Conservation (phyloP, 106 monocot genomes). For the Iris macrosiphon region DNA sequence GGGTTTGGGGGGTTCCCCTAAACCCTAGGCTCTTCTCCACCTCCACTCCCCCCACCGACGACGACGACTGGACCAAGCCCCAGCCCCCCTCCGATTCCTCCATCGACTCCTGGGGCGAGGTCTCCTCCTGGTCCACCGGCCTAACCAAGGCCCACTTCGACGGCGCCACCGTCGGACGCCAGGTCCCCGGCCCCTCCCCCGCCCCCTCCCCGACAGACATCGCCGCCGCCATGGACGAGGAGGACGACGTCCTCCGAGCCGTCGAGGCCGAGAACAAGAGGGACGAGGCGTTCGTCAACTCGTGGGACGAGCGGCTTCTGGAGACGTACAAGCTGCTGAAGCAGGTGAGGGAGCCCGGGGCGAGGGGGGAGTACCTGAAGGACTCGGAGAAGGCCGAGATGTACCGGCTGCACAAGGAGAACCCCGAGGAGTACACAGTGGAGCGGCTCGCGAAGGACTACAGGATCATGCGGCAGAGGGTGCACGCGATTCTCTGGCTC, state of each 20-base stretch:
- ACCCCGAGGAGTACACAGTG: constrained; percentile 60
- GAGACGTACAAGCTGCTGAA: constrained; percentile 67
- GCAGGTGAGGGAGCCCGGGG: constrained; percentile 93
- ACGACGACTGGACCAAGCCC: constrained; percentile 9
- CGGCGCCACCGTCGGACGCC: constrained; percentile 48
- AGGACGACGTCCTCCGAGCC: constrained; percentile 34
- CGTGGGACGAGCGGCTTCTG: constrained; percentile 54
- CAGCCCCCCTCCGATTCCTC: neutral
- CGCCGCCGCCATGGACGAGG: constrained; percentile 36
- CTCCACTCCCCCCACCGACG: constrained; percentile 1
- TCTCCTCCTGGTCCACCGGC: constrained; percentile 83
- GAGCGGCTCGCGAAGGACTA: constrained; percentile 87
- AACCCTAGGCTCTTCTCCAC: too few relatives aligned
- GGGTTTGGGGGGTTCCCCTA: neutral
- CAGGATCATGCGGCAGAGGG: constrained; percentile 83
- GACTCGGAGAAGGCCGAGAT: constrained; percentile 96
- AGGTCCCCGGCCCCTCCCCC: neutral
- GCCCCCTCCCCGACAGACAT: constrained; percentile 3
- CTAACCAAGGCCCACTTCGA: constrained; percentile 77
- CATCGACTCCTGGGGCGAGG: constrained; percentile 55
- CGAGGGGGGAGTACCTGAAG: constrained; percentile 68
- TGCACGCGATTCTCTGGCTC: constrained; percentile 89
- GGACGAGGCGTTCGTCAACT: constrained; percentile 48
- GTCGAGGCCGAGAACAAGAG: constrained; percentile 40
- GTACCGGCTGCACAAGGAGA: constrained; percentile 80